Evolutionary conservation across 108 stramenopile species (phyloP), one percentile per base, ranked within the genome.

Genomic region (Cyclotella kingstonii): DNA sequence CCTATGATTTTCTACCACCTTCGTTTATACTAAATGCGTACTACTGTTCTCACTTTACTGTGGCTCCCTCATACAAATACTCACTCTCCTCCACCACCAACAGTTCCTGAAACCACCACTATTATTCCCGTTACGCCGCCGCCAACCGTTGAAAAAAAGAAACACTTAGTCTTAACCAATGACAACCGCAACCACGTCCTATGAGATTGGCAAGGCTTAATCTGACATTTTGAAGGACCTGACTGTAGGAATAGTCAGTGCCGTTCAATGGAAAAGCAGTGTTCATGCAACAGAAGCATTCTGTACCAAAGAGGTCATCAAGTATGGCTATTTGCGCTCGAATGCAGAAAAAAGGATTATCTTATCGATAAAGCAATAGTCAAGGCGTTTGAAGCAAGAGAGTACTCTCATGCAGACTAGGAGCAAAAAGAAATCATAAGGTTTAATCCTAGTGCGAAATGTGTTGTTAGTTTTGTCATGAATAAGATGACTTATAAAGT

Each of bases 291-390:
- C n/a, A n/a, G n/a, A 69, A 86, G 44, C 38, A 72, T 30, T 56
- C 87, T 54, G 81, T 87, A 6, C 45, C 63, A 2, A 22, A 38
- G 0, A 55, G 81, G n/a, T n/a, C n/a, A n/a, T n/a, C n/a, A n/a
- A n/a, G n/a, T n/a, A n/a, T n/a, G n/a, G n/a, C n/a, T n/a, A 33
- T 21, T 89, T 39, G 27, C 53, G 83, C 49, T 79, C 84, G 21
- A 89, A 90, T 66, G 55, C 80, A 11, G 88, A 93, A 89, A 87
- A 60, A 79, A 83, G 43, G 86, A 87, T 22, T 88, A 93, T 55
- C 86, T 88, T 7, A 87, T 93, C 65, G 91, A 93, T 70, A 42
- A 66, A 42, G 83, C 85, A 12, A 73, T 82, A 58, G 56, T 87
- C 43, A 50, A 41, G 5, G 80, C 84, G 21, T 81, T 61, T 29